These are phyloP conservation scores for Syzygium jambos DNA, from an alignment of 345 rosid species.

Conservation along the genomic window DNA sequence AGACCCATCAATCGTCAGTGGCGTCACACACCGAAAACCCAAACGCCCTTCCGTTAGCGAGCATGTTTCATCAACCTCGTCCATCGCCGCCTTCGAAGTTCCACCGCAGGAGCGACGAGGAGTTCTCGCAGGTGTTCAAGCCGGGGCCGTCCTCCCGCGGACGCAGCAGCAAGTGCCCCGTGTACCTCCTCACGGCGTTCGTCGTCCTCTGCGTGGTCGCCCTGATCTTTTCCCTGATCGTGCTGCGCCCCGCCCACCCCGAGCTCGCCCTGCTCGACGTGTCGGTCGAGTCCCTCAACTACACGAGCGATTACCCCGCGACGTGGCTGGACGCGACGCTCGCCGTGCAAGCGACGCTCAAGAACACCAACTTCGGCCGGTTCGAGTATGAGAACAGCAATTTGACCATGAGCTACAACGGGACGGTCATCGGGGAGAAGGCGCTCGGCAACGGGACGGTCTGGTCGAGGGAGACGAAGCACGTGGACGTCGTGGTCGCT, in stretches of 20 bases:
- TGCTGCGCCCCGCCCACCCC: slow-evolving; percentile 9
- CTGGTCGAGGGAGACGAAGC: not conserved
- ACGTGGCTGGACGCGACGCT: not conserved
- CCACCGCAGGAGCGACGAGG: not conserved
- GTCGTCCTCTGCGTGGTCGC: not conserved
- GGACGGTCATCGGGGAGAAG: not conserved
- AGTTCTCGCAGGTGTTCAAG: not conserved
- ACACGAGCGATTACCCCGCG: not conserved
- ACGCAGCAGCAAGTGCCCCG: slow-evolving; percentile 5
- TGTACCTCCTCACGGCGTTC: not conserved
- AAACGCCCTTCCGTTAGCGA: not conserved
- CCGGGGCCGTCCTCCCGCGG: not conserved
- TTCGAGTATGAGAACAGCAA: slow-evolving; percentile 3
- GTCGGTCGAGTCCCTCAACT: not conserved
- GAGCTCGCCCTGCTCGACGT: not conserved
- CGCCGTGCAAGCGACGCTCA: not conserved
- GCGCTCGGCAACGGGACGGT: not conserved
- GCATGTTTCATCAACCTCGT: not conserved
- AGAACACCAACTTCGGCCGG: slow-evolving; percentile 14
- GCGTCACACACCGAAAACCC: not conserved
- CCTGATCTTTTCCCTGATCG: slow-evolving; percentile 6
- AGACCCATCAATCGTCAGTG: not conserved
- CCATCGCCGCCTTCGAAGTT: not conserved
- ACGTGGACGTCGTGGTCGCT: not conserved
- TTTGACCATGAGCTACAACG: not conserved